Percentiles rank a stretch among this genome's conserved stretches.
phyloP scores from a whole-genome alignment of 2,329 filamentous ascomycete genomes.

The Ophiostoma fasciatum region DNA sequence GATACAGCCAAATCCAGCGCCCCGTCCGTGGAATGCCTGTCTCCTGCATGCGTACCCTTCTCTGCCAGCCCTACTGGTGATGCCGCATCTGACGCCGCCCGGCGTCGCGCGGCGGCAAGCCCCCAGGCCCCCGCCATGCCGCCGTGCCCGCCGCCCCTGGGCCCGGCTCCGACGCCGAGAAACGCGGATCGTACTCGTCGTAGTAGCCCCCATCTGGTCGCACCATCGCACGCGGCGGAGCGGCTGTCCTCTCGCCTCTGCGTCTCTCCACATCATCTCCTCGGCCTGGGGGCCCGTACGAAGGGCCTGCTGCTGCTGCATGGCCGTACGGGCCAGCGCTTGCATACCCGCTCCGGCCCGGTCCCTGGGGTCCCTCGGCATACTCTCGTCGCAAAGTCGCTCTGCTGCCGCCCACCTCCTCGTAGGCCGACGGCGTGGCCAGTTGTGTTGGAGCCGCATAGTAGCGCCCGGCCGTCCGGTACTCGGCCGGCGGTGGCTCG shows the following conservation, averaged over 20 bases:
- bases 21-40: too few relatives aligned
- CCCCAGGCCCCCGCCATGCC: too few relatives aligned
- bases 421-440: slow-evolving; percentile 1
- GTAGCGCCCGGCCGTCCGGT: background rate
- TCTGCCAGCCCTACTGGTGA: slow-evolving; percentile 7
- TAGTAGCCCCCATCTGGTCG: slow-evolving; percentile 14
- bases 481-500: slow-evolving; percentile 4
- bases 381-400: background rate
- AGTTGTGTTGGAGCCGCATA: slow-evolving; percentile 3
- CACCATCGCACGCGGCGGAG: background rate
- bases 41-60: background rate
- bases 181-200: slow-evolving; percentile 31
- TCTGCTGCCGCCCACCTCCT: background rate
- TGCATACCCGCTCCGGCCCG: too few relatives aligned
- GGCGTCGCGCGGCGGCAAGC: slow-evolving; percentile 1
- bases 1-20: too few relatives aligned
- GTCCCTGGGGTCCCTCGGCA: background rate
- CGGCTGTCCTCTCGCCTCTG: background rate
- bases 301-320: background rate
- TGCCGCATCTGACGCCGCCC: slow-evolving; percentile 2
- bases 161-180: slow-evolving; percentile 18
- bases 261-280: background rate
- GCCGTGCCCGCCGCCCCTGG: background rate
- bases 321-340: background rate
- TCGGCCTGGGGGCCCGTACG: background rate